Conservation (phyloP, 768 basidiomycete species). For the Trametes maxima region DNA sequence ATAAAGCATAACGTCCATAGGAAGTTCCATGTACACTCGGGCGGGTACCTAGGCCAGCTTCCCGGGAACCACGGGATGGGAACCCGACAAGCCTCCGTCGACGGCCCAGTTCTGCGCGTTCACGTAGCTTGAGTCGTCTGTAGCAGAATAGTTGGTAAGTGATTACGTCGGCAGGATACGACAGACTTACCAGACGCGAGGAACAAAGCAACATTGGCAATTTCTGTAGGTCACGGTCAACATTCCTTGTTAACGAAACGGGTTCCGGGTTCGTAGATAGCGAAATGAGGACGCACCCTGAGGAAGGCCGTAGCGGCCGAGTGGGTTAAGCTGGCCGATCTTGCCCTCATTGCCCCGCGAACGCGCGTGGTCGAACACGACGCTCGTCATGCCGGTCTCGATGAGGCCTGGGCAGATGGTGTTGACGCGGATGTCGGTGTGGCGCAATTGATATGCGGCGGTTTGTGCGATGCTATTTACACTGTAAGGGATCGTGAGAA, state of each 20-base stretch:
- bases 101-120: constrained; percentile 88
- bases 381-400: constrained; percentile 88
- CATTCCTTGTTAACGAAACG: constrained; percentile 17
- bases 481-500: constrained; percentile 38
- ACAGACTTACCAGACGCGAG: constrained; percentile 71
- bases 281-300: constrained; percentile 55
- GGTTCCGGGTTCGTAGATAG: background rate
- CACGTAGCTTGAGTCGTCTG: constrained; percentile 90
- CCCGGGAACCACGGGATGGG: constrained; percentile 79
- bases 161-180: background rate
- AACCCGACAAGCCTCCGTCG: constrained; percentile 84
- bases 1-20: too few species aligned
- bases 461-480: constrained; percentile 91
- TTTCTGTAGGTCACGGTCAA: constrained; percentile 53
- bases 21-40: too few species aligned
- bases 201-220: constrained; percentile 84
- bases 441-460: constrained; percentile 75
- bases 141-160: background rate
- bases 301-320: constrained; percentile 79
- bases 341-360: constrained; percentile 70
- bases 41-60: constrained; percentile 50
- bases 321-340: constrained; percentile 83
- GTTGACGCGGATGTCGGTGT: constrained; percentile 86
- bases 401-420: constrained; percentile 90
- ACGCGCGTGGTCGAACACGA: constrained; percentile 78